Base-by-base conservation (phyloP, 192 early-diverging fungal genomes). In the Coemansia sp. region DNA sequence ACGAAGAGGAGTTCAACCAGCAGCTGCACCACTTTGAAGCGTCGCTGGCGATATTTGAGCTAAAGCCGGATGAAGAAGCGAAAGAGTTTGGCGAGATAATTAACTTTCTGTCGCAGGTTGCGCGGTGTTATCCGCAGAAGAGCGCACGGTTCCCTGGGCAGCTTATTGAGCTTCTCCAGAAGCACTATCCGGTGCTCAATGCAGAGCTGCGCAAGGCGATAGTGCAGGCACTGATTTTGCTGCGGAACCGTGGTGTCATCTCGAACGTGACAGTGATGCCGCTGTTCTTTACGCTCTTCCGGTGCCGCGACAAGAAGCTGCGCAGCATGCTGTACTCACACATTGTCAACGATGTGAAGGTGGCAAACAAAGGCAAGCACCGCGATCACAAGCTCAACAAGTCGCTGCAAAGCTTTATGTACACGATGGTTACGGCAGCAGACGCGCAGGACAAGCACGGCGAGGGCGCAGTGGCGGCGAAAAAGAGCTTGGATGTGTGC, bases 331-430 rank as follows among this genome's bases (percentile, higher is more conserved):
- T 99, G 24, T 96, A 97, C 81, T 87, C 76, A 51, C 93, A 97
- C 76, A 98, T 99, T 67, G 93, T 99, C 1, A 89, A 84, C 54
- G 95, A 99, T 76, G 95, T 99, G 83, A 94, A 94, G 72, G 88
- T 86, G 56, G 86, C 93, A 49, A 99, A 98, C 82, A 85, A 83
- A 29, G 78, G 78, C 39, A 95, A 94, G 71, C 84, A 87, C 25
- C 95, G 94, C 77, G 97, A 99, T 85, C 95, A 97, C 87, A 93
- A 92, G 74, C 83, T 99, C 53, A 99, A 99, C 88, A 98, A 96
- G 73, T 88, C 91, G 17, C 83, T 99, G 47, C 97, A 98, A 82
- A 92, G 91, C 58, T 97, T 92, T 67, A 98, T 99, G 96, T 99
- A 94, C 76, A 96, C 89, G 54, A 94, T 99, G 88, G 80, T 97